phyloP scores from a whole-genome alignment of 108 stramenopile genomes.

The Cyclostephanos tholiformis region DNA sequence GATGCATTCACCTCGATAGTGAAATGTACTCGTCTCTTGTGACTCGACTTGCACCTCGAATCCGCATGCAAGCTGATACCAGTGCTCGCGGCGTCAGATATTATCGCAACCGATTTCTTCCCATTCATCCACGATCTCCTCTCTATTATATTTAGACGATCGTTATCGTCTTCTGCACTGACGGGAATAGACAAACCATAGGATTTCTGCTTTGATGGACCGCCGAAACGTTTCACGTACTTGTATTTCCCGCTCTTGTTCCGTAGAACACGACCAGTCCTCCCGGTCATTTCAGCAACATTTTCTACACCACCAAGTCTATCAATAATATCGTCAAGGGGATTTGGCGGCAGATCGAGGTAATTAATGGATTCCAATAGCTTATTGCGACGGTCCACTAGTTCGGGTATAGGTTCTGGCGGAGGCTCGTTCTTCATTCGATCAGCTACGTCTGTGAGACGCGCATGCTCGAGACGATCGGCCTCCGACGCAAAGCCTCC shows the following conservation, averaged over 20 bases:
- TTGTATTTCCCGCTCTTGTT: conserved; percentile 35
- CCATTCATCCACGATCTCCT: conserved; percentile 70
- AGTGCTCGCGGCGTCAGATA: conserved; percentile 84
- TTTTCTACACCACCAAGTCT: conserved; percentile 62
- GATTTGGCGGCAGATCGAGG: conserved; percentile 63
- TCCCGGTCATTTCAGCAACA: conserved; percentile 90
- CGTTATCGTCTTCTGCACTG: conserved; percentile 40
- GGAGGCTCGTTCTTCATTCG: conserved; percentile 43
- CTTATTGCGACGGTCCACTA: conserved; percentile 33
- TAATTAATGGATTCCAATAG: conserved; percentile 36
- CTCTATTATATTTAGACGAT: conserved; percentile 75
- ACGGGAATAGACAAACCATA: conserved; percentile 31
- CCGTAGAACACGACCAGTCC: conserved; percentile 63
- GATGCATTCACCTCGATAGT: conserved; percentile 56
- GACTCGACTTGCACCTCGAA: conserved; percentile 29
- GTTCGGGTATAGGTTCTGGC: conserved; percentile 49
- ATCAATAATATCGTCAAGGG: conserved; percentile 75
- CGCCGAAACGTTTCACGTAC: conserved; percentile 51
- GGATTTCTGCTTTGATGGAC: conserved; percentile 18
- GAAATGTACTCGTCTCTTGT: conserved; percentile 74
- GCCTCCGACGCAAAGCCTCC: conserved; percentile 33
- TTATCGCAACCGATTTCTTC: conserved; percentile 78
- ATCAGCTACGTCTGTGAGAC: conserved; percentile 32
- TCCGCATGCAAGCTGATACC: conserved; percentile 73
- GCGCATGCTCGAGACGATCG: conserved; percentile 31